A percentile compares a stretch with the other conserved stretches of the same genome.
Conservation (phyloP, 371 early-diverging fungal genomes). For the Mucor velutinosus region DNA sequence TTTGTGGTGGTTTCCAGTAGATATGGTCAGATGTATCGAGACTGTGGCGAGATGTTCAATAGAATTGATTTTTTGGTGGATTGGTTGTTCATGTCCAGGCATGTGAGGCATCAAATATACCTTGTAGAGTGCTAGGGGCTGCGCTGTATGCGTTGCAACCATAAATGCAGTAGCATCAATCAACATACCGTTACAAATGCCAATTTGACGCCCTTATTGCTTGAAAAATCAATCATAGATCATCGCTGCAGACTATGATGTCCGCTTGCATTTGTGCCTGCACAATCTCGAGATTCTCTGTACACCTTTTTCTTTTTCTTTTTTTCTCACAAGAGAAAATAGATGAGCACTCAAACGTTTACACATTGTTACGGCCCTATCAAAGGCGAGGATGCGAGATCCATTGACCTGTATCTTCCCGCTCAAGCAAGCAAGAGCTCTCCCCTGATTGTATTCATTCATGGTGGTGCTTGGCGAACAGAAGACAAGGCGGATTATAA, state of each 20-base stretch:
- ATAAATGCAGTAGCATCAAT: too few relatives aligned
- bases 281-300: neutral
- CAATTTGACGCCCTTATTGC: too few relatives aligned
- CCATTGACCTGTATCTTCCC: slow-evolving; percentile 37
- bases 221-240: too few relatives aligned
- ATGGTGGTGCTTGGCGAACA: slow-evolving; percentile 86
- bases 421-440: slow-evolving; percentile 2
- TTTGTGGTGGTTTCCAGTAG: neutral
- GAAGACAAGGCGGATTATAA: slow-evolving; percentile 70
- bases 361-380: slow-evolving; percentile 12
- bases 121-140: too few relatives aligned
- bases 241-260: neutral
- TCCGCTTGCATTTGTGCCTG: neutral
- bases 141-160: too few relatives aligned
- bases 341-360: neutral
- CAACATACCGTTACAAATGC: too few relatives aligned
- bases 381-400: slow-evolving; percentile 3
- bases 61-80: too few relatives aligned
- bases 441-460: slow-evolving; percentile 70
- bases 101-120: too few relatives aligned
- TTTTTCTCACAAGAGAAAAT: neutral
- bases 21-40: too few relatives aligned
- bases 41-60: too few relatives aligned
- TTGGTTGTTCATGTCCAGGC: too few relatives aligned
- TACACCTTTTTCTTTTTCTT: neutral